phyloP scores from a whole-genome alignment of 2,329 filamentous ascomycete species.

The Botrytis deweyae region DNA sequence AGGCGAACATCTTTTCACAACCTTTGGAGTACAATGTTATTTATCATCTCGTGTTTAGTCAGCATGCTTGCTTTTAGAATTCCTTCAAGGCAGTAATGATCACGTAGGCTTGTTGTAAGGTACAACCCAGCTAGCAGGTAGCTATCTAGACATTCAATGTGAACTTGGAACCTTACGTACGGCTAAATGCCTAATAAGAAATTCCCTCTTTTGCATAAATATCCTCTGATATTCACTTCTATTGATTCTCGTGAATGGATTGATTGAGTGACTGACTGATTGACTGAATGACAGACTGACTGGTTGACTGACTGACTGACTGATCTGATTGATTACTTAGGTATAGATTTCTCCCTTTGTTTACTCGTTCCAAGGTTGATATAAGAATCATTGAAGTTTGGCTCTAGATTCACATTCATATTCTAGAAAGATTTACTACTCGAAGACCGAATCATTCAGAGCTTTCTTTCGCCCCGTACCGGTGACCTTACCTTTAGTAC shows the following conservation, averaged over 20 bases:
- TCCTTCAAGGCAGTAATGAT: conserved; percentile 15
- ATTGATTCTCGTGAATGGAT: not conserved
- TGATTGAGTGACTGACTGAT: not conserved
- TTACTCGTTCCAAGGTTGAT: not conserved
- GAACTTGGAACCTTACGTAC: not conserved
- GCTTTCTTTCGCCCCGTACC: not conserved
- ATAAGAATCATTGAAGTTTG: not conserved
- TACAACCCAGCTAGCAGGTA: not conserved
- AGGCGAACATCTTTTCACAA: not conserved
- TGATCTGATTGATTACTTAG: not conserved
- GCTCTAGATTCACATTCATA: not conserved
- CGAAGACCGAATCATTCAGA: not conserved
- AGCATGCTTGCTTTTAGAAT: conserved; percentile 2
- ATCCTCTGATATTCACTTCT: not conserved
- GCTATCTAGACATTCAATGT: not conserved
- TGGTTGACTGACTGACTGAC: not conserved
- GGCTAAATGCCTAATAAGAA: not conserved
- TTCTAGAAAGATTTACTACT: not conserved
- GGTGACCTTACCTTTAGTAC: not conserved
- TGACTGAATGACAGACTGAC: not conserved
- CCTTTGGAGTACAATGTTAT: not conserved
- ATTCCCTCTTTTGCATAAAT: not conserved
- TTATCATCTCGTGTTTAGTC: not conserved
- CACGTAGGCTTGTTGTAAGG: not conserved
- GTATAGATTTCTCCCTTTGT: not conserved